Conservation (phyloP, 2,329 filamentous ascomycete genomes). For the Scedosporium apiospermum region DNA sequence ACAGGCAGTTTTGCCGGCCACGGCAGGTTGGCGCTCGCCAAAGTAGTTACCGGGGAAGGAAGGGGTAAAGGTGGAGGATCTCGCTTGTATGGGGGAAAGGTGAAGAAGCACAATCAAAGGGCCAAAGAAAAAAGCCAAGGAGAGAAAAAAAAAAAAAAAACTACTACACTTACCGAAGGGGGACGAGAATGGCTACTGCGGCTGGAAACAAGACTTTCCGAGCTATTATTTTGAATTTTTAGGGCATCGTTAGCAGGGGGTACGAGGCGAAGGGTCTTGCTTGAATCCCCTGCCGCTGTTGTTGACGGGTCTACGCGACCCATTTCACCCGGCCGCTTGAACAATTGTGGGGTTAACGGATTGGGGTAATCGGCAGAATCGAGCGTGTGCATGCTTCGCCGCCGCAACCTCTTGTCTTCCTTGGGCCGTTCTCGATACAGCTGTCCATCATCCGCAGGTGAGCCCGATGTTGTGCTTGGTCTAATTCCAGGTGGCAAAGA, state of each 20-base stretch:
- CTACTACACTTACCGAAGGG: slow-evolving; percentile 50
- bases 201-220: slow-evolving; percentile 53
- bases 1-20: not conserved
- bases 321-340: slow-evolving; percentile 10
- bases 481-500: not conserved
- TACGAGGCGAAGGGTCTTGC: slow-evolving; percentile 26
- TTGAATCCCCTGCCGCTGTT: slow-evolving; percentile 4
- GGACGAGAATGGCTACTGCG: slow-evolving; percentile 51
- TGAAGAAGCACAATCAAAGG: not conserved
- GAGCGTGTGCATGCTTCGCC: slow-evolving; percentile 69
- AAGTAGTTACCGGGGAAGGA: not conserved
- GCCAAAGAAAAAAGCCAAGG: not conserved
- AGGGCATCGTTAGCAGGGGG: slow-evolving; percentile 16
- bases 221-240: slow-evolving; percentile 45
- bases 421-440: slow-evolving; percentile 23
- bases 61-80: not conserved
- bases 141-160: slow-evolving; percentile 6
- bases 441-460: slow-evolving; percentile 6
- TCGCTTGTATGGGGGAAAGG: not conserved
- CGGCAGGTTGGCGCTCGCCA: not conserved
- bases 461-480: slow-evolving; percentile 6
- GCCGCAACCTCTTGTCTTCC: slow-evolving; percentile 68
- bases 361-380: slow-evolving; percentile 35
- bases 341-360: slow-evolving; percentile 24
- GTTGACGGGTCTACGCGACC: not conserved